Base-by-base conservation (phyloP, 2,329 filamentous ascomycete species). In the Ceratocystis alfenasii region DNA sequence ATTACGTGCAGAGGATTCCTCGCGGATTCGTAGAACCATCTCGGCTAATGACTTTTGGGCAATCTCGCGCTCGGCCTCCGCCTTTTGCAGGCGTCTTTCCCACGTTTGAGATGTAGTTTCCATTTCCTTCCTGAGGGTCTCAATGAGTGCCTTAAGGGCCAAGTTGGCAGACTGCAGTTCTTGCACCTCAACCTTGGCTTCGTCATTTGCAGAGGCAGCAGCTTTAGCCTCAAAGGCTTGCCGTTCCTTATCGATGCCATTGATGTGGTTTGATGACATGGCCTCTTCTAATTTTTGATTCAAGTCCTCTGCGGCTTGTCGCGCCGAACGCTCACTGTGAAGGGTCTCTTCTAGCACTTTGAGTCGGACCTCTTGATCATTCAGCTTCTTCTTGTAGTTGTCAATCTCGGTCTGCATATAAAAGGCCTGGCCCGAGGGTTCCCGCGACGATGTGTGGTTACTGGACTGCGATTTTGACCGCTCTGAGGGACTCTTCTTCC, bases 341-440 rank as follows among this genome's bases (percentile, higher is more conserved):
- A 97, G 78, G 76, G 89, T 80, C 67, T 84, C 82, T 73, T 95
- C 90, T n/a, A 95, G 76, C 69, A 89, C 69, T 22, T 65, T 64
- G 17, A 69, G 45, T 41, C 65, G 63, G 12, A 60, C 63, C 15
- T 69, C 69, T 28, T 68, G 74, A 8, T 70, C 72, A 68, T 97
- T 93, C 12, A 97, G 78, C 71, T 92, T 88, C 70, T 86, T 88
- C 76, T 90, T 95, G 8, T 92, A 89, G 67, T 83, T 85, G 65
- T 87, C 89, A 55, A 99, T 78, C 22, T 90, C 90, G 71, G 96
- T 91, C 5, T 91, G 90, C 15, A 99, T 79, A 20, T 89, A 86
- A 65, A 96, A 90, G 72, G 96, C 91, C 71, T 86, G 87, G 71
- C 80, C 71, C 67, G 78, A 84, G 68, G 84, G 82, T 65, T 80